A percentile compares a stretch with the other conserved stretches of the same genome.
phyloP scores from a whole-genome alignment of 208 protist genomes.

The Trypanosoma conorhini region DNA sequence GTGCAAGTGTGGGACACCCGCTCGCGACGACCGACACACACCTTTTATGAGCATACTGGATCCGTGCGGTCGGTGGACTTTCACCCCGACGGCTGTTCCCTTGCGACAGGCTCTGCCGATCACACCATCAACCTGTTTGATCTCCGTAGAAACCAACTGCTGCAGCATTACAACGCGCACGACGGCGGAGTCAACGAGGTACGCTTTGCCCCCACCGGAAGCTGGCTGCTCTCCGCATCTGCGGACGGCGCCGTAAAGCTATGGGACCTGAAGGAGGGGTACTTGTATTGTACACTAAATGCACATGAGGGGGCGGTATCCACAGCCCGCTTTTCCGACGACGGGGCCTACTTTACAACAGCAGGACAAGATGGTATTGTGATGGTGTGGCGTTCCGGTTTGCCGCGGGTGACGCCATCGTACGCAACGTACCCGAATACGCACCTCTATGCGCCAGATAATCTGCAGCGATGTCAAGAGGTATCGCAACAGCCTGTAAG shows the following conservation, averaged over 20 bases:
- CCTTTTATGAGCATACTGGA: slow-evolving; percentile 62
- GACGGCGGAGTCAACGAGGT: slow-evolving; percentile 60
- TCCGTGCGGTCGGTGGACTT: slow-evolving; percentile 74
- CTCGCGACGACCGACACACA: slow-evolving; percentile 47
- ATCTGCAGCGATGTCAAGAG: neutral
- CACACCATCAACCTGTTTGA: slow-evolving; percentile 89
- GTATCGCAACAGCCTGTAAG: neutral
- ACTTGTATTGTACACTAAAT: slow-evolving; percentile 83
- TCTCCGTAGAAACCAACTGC: slow-evolving; percentile 64
- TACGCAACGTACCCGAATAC: slow-evolving; percentile 4
- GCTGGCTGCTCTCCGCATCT: slow-evolving; percentile 78
- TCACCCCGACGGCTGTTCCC: slow-evolving; percentile 77
- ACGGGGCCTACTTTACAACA: slow-evolving; percentile 65
- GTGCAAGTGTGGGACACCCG: slow-evolving; percentile 86
- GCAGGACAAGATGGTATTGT: slow-evolving; percentile 70
- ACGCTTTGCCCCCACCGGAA: slow-evolving; percentile 70
- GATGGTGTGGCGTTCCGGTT: slow-evolving; percentile 83
- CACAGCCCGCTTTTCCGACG: slow-evolving; percentile 48
- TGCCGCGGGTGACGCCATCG: slow-evolving; percentile 28
- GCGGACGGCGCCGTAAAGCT: slow-evolving; percentile 80
- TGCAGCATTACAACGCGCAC: slow-evolving; percentile 90
- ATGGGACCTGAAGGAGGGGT: slow-evolving; percentile 86
- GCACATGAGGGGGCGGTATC: slow-evolving; percentile 77
- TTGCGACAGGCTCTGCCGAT: slow-evolving; percentile 70
- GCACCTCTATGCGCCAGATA: neutral